A percentile compares a stretch with the other conserved stretches of the same genome.
Evolutionary conservation across 2,329 filamentous ascomycete species (phyloP).

Genomic region (Zalaria obscura): DNA sequence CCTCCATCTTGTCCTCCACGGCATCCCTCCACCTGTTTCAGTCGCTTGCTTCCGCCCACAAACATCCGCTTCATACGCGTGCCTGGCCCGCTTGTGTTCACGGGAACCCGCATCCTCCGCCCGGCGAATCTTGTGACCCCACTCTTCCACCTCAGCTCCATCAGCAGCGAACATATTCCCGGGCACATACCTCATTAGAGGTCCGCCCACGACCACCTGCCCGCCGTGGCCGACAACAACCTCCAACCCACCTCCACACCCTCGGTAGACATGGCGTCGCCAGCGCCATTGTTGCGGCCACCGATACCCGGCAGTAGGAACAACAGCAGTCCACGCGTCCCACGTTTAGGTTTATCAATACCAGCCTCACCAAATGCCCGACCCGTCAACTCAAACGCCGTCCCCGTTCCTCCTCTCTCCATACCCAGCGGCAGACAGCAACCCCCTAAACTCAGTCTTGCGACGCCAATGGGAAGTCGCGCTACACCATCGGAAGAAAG

Average conservation of each 20-base stretch:
- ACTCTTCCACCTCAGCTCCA: no score
- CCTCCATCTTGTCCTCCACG: no score
- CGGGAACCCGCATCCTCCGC: no score
- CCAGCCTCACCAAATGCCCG: constrained; percentile 74
- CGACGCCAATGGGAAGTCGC: constrained; percentile 75
- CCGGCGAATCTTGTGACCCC: no score
- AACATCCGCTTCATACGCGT: no score
- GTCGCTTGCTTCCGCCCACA: no score
- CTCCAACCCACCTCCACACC: constrained; percentile 8
- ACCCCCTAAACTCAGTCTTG: constrained; percentile 68
- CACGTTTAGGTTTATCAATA: constrained; percentile 77
- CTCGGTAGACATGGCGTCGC: constrained; percentile 50
- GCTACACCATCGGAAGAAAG: constrained; percentile 53
- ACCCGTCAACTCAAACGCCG: constrained; percentile 39
- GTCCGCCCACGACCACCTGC: constrained; percentile 4
- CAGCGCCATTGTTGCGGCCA: constrained; percentile 68
- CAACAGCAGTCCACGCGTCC: constrained; percentile 48
- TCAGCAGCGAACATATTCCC: no score
- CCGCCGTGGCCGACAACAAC: constrained; percentile 17
- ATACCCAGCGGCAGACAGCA: constrained; percentile 38
- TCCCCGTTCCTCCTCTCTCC: constrained; percentile 19
- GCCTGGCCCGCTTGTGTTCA: no score
- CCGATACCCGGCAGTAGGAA: constrained; percentile 59
- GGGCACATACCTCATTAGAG: no score
- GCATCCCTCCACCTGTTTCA: no score